Evolutionary conservation across 129 eudicot genomes (phyloP).

Genomic region (Artemisia annua): DNA sequence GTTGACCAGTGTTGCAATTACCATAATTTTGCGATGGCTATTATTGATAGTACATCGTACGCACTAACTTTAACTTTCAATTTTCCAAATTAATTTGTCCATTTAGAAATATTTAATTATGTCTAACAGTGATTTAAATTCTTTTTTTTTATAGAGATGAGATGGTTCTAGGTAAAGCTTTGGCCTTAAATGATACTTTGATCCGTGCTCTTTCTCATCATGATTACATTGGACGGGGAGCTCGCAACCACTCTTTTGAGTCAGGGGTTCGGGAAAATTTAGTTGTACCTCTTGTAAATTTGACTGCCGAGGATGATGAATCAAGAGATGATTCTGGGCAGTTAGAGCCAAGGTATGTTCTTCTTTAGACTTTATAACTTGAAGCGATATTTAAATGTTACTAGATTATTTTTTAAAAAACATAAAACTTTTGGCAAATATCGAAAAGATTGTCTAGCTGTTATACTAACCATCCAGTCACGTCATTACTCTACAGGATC

Average conservation of each 20-base stretch:
- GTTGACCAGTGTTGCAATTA: conserved; percentile 82
- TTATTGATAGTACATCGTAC: conserved; percentile 72
- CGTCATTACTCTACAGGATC: no score
- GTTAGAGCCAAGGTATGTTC: conserved; percentile 54
- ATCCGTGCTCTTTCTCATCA: conserved; percentile 63
- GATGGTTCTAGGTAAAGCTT: conserved; percentile 57
- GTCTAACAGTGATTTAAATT: not conserved
- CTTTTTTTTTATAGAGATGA: conserved; percentile 44
- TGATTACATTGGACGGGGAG: conserved; percentile 62
- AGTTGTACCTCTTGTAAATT: conserved; percentile 58
- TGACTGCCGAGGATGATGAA: conserved; percentile 70
- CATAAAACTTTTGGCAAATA: no score
- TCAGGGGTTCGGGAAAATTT: conserved; percentile 26
- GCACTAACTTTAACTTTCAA: conserved; percentile 18
- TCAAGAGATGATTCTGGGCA: conserved; percentile 71
- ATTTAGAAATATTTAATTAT: not conserved
- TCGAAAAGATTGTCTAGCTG: no score
- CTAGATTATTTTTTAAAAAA: no score
- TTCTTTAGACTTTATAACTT: not conserved
- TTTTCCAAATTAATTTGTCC: not conserved
- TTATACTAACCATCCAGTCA: no score
- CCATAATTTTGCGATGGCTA: conserved; percentile 80
- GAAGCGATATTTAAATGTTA: not conserved
- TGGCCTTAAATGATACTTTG: conserved; percentile 64
- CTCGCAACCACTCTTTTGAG: not conserved